Evolutionary conservation across 768 basidiomycete genomes (phyloP), one percentile per base, ranked within the genome.

Genomic region (Grammothele lineata): DNA sequence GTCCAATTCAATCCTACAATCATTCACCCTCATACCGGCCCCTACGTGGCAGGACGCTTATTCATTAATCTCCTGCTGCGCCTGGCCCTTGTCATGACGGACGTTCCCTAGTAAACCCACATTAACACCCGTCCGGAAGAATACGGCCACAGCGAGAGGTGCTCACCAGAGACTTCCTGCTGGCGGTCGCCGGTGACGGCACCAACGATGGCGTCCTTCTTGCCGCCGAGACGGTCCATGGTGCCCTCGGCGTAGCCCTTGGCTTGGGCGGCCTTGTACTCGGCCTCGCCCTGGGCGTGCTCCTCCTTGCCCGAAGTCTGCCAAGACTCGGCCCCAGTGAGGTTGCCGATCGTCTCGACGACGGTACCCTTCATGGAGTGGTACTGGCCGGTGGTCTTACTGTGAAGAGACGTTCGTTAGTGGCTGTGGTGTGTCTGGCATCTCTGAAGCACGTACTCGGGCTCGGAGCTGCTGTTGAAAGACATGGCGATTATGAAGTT

Each of bases 181-280:
- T 63, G 34, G 55, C 71, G 69, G 60, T 81, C 81, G 24, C 78
- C 81, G 12, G 64, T 70, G 37, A 82, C 49, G 7, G 79, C 75
- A 25, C 80, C 80, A 18, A 77, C 65, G 27, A 82, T 62, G 36
- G 75, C 57, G 43, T 81, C 79, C 48, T 75, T 73, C 62, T 77
- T 77, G 33, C 80, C 80, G 3, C 52, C 60, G 7, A 71, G 26
- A 44, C 69, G 70, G 48, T 81, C 78, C 10, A 59, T 6, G 0
- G 61, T 60, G n/a, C 79, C 79, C 37, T 80, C 71, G 5, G 59
- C 70, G 52, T 71, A 81, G n/a, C 68, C 73, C 56, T 80, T 63
- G 22, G 69, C 67, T 47, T 73, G 71, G 2, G 75, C 74, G n/a
- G 69, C 66, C 32, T 69, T 70, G 57, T 70, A 66, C 61, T 75